A percentile compares a stretch with the other conserved stretches of the same genome.
These are phyloP conservation scores for Solanum sitiens DNA, from an alignment of 257 asterid genomes.

Conservation along the genomic window DNA sequence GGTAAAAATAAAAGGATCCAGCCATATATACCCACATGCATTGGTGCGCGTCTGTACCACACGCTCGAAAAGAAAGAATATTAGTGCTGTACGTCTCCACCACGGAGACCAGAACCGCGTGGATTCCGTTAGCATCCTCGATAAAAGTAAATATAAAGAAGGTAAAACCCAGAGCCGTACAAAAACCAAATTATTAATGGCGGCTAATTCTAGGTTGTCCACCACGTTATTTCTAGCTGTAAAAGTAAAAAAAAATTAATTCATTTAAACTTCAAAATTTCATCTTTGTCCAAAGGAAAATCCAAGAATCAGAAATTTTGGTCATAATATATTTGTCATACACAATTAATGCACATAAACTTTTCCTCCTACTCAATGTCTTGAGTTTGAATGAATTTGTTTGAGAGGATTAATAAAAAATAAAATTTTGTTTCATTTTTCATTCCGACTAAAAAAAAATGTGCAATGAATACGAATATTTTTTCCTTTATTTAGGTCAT, in stretches of 20 bases:
- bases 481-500: too few species aligned
- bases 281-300: background rate
- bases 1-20: background rate
- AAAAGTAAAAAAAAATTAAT: background rate
- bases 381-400: background rate
- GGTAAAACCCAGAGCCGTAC: constrained; percentile 41
- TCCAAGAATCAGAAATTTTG: background rate
- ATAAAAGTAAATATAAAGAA: constrained; percentile 23
- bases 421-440: too few species aligned
- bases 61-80: background rate
- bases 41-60: background rate
- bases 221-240: constrained; percentile 70
- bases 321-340: background rate
- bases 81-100: background rate
- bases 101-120: constrained; percentile 1
- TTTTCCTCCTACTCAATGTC: background rate
- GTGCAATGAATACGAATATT: too few species aligned
- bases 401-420: too few species aligned
- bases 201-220: constrained; percentile 57
- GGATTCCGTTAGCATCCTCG: constrained; percentile 12
- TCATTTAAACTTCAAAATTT: background rate
- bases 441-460: too few species aligned
- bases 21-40: background rate
- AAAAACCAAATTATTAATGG: constrained; percentile 28
- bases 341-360: background rate